phyloP scores from a whole-genome alignment of 495 filamentous ascomycete genomes.

The Aspergillus biplanus region DNA sequence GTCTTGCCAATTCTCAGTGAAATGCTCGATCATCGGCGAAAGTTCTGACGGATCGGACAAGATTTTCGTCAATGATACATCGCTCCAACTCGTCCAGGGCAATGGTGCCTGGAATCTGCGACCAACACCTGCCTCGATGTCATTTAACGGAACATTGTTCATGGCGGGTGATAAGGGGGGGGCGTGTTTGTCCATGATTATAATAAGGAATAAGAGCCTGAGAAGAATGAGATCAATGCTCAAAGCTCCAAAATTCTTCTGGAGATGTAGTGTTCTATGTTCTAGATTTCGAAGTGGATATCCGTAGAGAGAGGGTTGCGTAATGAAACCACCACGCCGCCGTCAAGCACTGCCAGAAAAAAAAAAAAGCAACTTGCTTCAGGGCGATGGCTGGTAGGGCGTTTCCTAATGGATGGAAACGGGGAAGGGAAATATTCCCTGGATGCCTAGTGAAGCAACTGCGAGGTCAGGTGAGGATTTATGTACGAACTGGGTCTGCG shows the following conservation, averaged over 20 bases:
- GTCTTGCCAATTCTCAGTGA: constrained; percentile 35
- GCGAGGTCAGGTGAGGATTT: not conserved
- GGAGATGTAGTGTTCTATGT: not conserved
- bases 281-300: too few relatives aligned
- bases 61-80: constrained; percentile 35
- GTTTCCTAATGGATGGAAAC: not conserved
- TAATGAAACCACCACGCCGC: too few relatives aligned
- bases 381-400: not conserved
- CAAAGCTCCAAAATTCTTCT: not conserved
- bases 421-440: not conserved
- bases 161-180: constrained; percentile 27
- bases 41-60: constrained; percentile 31
- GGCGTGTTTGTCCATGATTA: constrained; percentile 22
- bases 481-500: not conserved
- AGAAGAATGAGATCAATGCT: not conserved
- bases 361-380: too few relatives aligned
- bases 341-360: too few relatives aligned
- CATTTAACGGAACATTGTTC: constrained; percentile 36
- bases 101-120: constrained; percentile 11
- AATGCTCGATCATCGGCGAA: constrained; percentile 26
- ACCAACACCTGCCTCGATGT: constrained; percentile 35
- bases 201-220: constrained; percentile 1
- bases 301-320: too few relatives aligned
- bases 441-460: not conserved
- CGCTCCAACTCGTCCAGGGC: constrained; percentile 15